A percentile compares a stretch with the other conserved stretches of the same genome.
Evolutionary conservation across 2,329 filamentous ascomycete genomes (phyloP).

Genomic region (Emericellopsis atlantica): DNA sequence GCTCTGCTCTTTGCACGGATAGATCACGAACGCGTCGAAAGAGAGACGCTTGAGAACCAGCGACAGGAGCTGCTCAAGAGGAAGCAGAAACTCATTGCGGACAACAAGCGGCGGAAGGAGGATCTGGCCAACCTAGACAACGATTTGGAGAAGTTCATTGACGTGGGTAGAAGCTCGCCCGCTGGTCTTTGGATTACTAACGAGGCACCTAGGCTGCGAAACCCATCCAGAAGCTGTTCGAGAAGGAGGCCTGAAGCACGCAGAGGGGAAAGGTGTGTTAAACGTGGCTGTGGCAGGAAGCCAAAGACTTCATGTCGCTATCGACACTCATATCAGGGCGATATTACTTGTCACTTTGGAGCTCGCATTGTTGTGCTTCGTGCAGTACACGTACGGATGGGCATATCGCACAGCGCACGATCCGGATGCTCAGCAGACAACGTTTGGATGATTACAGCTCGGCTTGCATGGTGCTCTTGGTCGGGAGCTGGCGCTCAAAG

Average conservation of each 20-base stretch:
- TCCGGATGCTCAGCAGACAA: too few relatives aligned
- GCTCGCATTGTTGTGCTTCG: too few relatives aligned
- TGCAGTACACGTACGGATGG: too few relatives aligned
- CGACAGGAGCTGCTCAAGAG: conserved; percentile 61
- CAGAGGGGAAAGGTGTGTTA: too few relatives aligned
- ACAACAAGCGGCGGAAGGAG: conserved; percentile 87
- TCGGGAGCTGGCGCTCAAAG: too few relatives aligned
- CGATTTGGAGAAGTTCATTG: conserved; percentile 87
- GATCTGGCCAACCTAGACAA: conserved; percentile 84
- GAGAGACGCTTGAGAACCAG: conserved; percentile 75
- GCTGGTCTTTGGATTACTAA: neutral
- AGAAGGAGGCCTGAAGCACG: conserved; percentile 46
- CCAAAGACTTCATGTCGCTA: neutral
- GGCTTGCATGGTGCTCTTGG: too few relatives aligned
- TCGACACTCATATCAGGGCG: too few relatives aligned
- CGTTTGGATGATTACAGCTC: too few relatives aligned
- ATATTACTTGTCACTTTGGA: too few relatives aligned
- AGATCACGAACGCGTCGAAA: conserved; percentile 75
- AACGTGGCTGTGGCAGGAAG: too few relatives aligned
- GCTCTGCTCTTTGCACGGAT: conserved; percentile 82
- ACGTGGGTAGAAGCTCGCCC: conserved; percentile 39
- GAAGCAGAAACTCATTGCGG: conserved; percentile 48
- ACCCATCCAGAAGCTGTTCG: conserved; percentile 76
- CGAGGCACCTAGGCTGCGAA: conserved; percentile 54
- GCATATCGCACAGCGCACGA: too few relatives aligned